Percentiles rank a stretch among this genome's conserved stretches.
Evolutionary conservation across 305 asterid species (phyloP).

Genomic region (Fraxinus velutina): DNA sequence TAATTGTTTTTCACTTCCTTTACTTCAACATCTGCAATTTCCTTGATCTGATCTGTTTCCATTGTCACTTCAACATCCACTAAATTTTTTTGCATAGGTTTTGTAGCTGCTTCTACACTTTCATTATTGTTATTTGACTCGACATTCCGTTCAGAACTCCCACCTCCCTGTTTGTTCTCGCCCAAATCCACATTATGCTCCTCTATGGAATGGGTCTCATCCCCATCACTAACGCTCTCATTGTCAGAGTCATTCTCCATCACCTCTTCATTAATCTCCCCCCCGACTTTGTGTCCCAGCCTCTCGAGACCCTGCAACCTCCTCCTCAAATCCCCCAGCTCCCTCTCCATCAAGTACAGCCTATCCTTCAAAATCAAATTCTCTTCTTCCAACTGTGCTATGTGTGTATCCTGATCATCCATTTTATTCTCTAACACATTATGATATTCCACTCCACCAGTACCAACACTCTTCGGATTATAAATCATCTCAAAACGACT

Average conservation of each 20-base stretch:
- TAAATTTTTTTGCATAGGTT: background rate
- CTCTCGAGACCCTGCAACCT: conserved; percentile 47
- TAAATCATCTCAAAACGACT: conserved; percentile 89
- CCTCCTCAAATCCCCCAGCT: conserved; percentile 70
- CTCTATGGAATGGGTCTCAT: conserved; percentile 16
- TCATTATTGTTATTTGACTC: background rate
- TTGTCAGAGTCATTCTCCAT: background rate
- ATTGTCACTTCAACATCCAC: background rate
- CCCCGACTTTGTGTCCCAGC: background rate
- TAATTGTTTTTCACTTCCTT: conserved; percentile 13
- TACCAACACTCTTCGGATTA: conserved; percentile 42
- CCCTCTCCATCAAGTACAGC: conserved; percentile 82
- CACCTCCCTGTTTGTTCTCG: conserved; percentile 22
- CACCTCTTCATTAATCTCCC: conserved; percentile 36
- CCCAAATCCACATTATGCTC: conserved; percentile 21
- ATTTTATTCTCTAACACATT: conserved; percentile 74
- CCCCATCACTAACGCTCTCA: conserved; percentile 1
- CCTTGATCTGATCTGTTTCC: background rate
- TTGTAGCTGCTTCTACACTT: background rate
- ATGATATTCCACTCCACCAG: conserved; percentile 45
- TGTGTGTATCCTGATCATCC: conserved; percentile 78
- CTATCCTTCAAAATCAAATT: conserved; percentile 76
- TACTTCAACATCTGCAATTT: background rate
- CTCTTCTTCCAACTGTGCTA: conserved; percentile 79
- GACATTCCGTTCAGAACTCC: conserved; percentile 6